Evolutionary conservation across 768 basidiomycete species (phyloP).

Genomic region (Rhodotorula paludigena): DNA sequence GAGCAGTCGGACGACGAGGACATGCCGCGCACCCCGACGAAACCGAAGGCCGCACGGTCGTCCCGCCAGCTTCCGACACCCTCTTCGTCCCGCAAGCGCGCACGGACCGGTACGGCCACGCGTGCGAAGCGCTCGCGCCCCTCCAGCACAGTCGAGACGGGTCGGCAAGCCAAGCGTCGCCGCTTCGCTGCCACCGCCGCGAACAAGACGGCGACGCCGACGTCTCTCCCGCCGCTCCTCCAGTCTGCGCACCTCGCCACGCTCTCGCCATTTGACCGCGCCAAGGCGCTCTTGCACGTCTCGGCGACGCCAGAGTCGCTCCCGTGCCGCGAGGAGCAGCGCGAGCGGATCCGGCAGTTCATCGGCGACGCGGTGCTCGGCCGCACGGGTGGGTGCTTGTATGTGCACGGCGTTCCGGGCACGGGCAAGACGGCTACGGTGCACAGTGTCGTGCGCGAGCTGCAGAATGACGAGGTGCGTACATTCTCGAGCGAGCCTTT

Average conservation of each 20-base stretch:
- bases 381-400: conserved; percentile 90
- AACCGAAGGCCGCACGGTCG: not conserved
- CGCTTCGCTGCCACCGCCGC: not conserved
- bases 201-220: conserved; percentile 45
- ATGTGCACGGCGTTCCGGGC: conserved; percentile 97
- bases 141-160: not conserved
- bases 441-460: conserved; percentile 80
- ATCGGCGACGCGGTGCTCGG: conserved; percentile 84
- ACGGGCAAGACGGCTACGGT: conserved; percentile 99
- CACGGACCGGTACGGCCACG: not conserved
- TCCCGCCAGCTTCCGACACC: conserved; percentile 5
- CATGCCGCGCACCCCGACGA: conserved; percentile 16
- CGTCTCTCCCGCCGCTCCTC: conserved; percentile 44
- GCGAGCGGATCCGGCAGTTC: conserved; percentile 63
- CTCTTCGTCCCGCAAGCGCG: not conserved
- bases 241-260: conserved; percentile 14
- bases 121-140: conserved; percentile 7
- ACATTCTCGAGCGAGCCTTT: not conserved
- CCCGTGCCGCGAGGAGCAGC: conserved; percentile 85
- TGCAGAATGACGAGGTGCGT: conserved; percentile 71
- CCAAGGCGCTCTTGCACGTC: conserved; percentile 65
- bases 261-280: conserved; percentile 39
- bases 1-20: not conserved
- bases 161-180: conserved; percentile 18
- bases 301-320: conserved; percentile 82